A percentile compares a stretch with the other conserved stretches of the same genome.
These are phyloP conservation scores for Miscanthus lutarioriparius DNA, from an alignment of 176 grass and related monocot species.

Conservation along the genomic window DNA sequence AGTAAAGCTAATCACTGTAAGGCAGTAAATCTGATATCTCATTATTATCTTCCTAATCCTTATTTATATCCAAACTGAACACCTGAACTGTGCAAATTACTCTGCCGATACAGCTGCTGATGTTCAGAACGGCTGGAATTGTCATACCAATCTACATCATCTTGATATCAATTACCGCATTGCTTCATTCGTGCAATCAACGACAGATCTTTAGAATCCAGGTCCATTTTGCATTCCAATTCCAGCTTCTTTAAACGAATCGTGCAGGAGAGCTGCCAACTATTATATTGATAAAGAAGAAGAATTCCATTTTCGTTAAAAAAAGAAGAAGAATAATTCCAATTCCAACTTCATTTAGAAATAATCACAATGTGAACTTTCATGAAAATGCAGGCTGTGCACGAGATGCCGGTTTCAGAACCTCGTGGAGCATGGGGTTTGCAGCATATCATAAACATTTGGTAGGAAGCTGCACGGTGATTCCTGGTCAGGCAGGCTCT, in stretches of 20 bases:
- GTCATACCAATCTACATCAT: slow-evolving; percentile 64
- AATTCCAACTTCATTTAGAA: not conserved
- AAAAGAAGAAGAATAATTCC: not conserved
- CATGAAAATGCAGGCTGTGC: slow-evolving; percentile 20
- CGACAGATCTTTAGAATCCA: slow-evolving; percentile 33
- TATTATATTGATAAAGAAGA: not conserved
- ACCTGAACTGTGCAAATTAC: slow-evolving; percentile 8
- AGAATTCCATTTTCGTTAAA: too few species aligned
- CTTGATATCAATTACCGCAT: slow-evolving; percentile 38
- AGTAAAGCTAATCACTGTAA: slow-evolving; percentile 48
- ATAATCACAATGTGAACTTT: not conserved
- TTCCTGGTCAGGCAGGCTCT: slow-evolving; percentile 7
- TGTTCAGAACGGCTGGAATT: slow-evolving; percentile 64
- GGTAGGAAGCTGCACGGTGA: slow-evolving; percentile 29
- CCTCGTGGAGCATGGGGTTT: slow-evolving; percentile 19
- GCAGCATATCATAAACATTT: slow-evolving; percentile 42
- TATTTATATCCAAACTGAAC: not conserved
- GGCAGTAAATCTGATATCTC: not conserved
- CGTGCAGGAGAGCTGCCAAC: not conserved
- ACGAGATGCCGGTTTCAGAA: slow-evolving; percentile 14
- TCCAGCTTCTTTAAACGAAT: not conserved
- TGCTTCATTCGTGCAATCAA: slow-evolving; percentile 38
- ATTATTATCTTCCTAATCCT: not conserved
- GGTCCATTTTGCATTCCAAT: not conserved
- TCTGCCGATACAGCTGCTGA: slow-evolving; percentile 36